These are phyloP conservation scores for Ophiostoma australiae DNA, from an alignment of 2,329 filamentous ascomycete genomes.

Conservation along the genomic window DNA sequence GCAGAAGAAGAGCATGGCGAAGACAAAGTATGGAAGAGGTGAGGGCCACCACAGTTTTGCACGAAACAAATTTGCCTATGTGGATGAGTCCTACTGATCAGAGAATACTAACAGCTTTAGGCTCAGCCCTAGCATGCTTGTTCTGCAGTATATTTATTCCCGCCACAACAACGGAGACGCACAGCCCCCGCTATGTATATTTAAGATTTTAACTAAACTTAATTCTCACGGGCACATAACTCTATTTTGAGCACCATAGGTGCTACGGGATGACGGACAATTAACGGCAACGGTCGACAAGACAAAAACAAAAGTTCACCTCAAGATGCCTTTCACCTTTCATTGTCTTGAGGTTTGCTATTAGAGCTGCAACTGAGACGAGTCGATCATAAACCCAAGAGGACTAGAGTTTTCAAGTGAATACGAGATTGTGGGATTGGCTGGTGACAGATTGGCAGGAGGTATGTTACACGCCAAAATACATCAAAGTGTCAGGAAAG, in stretches of 20 bases:
- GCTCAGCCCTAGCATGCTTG: neutral
- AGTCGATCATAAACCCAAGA: neutral
- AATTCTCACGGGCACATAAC: neutral
- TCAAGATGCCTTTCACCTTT: neutral
- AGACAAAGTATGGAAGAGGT: neutral
- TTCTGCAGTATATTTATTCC: neutral
- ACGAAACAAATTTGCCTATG: neutral
- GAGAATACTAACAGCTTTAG: neutral
- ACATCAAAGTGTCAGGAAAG: neutral
- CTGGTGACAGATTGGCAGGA: neutral
- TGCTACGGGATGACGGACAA: neutral
- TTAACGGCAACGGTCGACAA: neutral
- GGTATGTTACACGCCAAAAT: neutral
- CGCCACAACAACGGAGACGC: neutral
- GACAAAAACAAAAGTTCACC: neutral
- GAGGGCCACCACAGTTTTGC: neutral
- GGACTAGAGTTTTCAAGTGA: neutral
- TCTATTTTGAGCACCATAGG: neutral
- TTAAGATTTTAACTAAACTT: neutral
- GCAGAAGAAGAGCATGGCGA: neutral
- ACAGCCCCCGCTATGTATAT: neutral
- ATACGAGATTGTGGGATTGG: neutral
- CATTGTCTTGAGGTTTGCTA: neutral
- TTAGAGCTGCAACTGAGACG: neutral
- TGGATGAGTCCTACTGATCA: neutral